Base-by-base conservation (phyloP, 352 stramenopile genomes). In the Globisporangium heterothallicum region DNA sequence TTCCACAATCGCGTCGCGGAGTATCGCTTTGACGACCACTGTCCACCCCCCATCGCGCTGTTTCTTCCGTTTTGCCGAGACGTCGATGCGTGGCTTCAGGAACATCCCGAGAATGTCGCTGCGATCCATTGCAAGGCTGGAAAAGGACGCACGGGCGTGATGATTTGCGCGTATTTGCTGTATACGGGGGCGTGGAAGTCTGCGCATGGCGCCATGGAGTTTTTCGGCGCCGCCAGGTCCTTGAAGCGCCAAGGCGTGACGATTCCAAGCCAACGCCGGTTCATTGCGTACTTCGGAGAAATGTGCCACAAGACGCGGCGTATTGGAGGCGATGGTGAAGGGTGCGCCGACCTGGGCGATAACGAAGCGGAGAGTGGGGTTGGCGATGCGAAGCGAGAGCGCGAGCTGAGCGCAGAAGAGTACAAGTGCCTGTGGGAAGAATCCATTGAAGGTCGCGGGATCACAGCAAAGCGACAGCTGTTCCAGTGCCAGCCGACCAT, bases 71-170 rank as follows among this genome's bases (percentile, higher is more conserved):
- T 93, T 35, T 94, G 79, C 44, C 67, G 64, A 7, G 69, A 86
- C 38, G 68, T 90, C 1, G 69, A 82, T 19, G 55, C 51, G 34
- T 92, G 77, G 76, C 50, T 92, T 9, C 30, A 63, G 14, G 44
- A 56, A 2, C 53, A 94, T 57, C 64, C 74, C 2, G 63, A 84
- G 12, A 90, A 95, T 56, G 70, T 96, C n/a, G 83, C 75, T 0
- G 86, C 81, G 19, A 81, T 97, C 49, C 88, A 97, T 56, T 97
- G 88, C 69, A 97, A 97, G 62, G 88, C 87, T 30, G 87, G 87
- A 29, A 90, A 90, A 64, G 88, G 88, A n/a, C 77, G 88, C 42
- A 94, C 88, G 14, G 88, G 88, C 10, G 78, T 96, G 47, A 95
- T 97, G 79, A 78, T 93, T 47, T 88, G 72, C 56, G 75, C 66